phyloP scores from a whole-genome alignment of 768 basidiomycete genomes.

The Russula vinacea region DNA sequence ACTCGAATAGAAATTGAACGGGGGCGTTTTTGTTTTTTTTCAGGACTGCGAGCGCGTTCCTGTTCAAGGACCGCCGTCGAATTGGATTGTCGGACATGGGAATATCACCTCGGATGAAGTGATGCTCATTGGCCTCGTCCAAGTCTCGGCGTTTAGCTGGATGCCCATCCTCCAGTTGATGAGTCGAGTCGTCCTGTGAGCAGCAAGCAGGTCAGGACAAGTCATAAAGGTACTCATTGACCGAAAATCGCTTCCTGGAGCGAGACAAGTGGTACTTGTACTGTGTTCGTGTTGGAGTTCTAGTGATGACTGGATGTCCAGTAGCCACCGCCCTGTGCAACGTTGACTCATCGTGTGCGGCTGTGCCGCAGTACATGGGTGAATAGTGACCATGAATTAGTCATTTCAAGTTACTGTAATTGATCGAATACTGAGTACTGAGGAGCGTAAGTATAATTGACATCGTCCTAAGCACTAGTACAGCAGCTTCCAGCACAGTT shows the following conservation, averaged over 20 bases:
- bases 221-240: no score
- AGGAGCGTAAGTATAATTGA: no score
- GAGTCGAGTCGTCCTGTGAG: slow-evolving; percentile 7
- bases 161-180: slow-evolving; percentile 25
- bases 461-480: no score
- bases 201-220: neutral
- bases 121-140: slow-evolving; percentile 24
- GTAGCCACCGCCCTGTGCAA: neutral
- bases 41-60: slow-evolving; percentile 15
- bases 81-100: slow-evolving; percentile 8
- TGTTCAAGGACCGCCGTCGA: neutral
- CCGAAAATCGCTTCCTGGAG: no score
- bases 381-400: neutral
- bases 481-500: no score
- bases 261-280: no score
- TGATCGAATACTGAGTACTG: no score
- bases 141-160: slow-evolving; percentile 25
- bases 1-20: slow-evolving; percentile 1
- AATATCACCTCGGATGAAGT: slow-evolving; percentile 21
- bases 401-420: no score
- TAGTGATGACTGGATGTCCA: neutral
- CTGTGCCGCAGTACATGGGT: no score
- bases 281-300: neutral
- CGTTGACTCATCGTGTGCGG: neutral
- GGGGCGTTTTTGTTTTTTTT: neutral